Evolutionary conservation across 768 basidiomycete species (phyloP), one percentile per base, ranked within the genome.

Genomic region (Lactarius hengduanensis): DNA sequence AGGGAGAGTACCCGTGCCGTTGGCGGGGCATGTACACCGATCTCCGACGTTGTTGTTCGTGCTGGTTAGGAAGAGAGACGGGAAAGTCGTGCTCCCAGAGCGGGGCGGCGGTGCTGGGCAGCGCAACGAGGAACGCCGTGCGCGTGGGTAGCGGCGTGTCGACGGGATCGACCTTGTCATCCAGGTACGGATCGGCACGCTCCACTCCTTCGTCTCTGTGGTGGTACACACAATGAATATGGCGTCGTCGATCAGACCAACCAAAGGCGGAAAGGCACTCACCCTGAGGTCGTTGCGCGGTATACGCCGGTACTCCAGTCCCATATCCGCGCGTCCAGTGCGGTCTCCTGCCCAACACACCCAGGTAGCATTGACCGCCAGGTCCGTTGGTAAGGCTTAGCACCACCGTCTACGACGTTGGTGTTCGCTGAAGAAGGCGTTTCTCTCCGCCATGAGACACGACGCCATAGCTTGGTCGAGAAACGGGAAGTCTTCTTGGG

Each of bases 271-370:
- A 26, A 53, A 30, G 9, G 3, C 18, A 55, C 69, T 68, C 45
- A 69, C 66, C 57, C 66, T 6, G 41, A 11, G 13, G 57, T 10
- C 4, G 34, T 45, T 36, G 65, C 61, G 47, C 43, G 30, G 26
- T 62, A 50, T 20, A 69, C 65, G 11, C 41, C 36, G 11, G 41
- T 28, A 11, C 56, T 61, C 64, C 64, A 61, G 41, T 69, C 68
- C 68, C 65, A 60, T 62, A 69, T 67, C 57, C 57, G 65, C 28
- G 45, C 53, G 30, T 69, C 58, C 22, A 69, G 30, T 9, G 57
- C 20, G 10, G 38, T 41, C 20, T 67, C 68, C 26, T 67, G 65
- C 8, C 26, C 41, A 34, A 57, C 34, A 16, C 30, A 28, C 22
- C 57, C 32, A 22, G 57, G 26, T 41, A 67, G 15, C 65, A 59